Percentiles rank a stretch among this genome's conserved stretches.
Conservation (phyloP, 345 rosid genomes). For the Reutealis trisperma region DNA sequence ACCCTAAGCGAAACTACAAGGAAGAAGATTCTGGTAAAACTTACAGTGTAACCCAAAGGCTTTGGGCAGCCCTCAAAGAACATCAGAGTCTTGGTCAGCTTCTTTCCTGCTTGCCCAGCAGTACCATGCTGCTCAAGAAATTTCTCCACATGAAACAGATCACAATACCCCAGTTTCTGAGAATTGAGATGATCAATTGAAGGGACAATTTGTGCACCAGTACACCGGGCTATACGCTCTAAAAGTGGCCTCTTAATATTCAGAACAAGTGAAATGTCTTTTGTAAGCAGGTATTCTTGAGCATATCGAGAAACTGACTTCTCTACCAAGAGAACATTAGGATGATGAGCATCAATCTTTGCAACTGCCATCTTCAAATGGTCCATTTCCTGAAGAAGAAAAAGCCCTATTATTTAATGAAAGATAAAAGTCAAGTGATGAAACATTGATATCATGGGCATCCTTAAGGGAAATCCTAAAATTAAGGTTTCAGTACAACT, state of each 20-base stretch:
- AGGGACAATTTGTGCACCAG: conserved; percentile 86
- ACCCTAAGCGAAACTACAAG: conserved; percentile 9
- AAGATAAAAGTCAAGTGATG: background rate
- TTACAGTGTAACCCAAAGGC: conserved; percentile 93
- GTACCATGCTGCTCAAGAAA: conserved; percentile 72
- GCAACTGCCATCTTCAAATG: conserved; percentile 97
- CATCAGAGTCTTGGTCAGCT: conserved; percentile 79
- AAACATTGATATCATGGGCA: background rate
- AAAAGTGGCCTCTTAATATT: conserved; percentile 82
- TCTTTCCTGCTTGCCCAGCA: conserved; percentile 83
- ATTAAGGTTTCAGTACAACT: background rate
- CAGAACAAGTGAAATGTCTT: conserved; percentile 86
- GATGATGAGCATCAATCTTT: conserved; percentile 83
- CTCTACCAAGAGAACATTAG: conserved; percentile 86
- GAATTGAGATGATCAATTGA: conserved; percentile 85
- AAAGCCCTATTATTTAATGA: background rate
- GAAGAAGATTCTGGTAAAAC: conserved; percentile 21
- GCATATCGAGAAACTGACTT: conserved; percentile 93
- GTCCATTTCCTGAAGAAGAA: conserved; percentile 72
- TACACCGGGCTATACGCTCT: conserved; percentile 93
- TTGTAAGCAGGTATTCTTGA: conserved; percentile 81
- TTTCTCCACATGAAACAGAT: conserved; percentile 74
- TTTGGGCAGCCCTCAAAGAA: conserved; percentile 93
- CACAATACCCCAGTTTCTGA: conserved; percentile 83
- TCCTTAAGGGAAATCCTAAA: background rate